Evolutionary conservation across 1,284 basidiomycete genomes (phyloP), one percentile per base, ranked within the genome.

Genomic region (Moesziomyces sp.): DNA sequence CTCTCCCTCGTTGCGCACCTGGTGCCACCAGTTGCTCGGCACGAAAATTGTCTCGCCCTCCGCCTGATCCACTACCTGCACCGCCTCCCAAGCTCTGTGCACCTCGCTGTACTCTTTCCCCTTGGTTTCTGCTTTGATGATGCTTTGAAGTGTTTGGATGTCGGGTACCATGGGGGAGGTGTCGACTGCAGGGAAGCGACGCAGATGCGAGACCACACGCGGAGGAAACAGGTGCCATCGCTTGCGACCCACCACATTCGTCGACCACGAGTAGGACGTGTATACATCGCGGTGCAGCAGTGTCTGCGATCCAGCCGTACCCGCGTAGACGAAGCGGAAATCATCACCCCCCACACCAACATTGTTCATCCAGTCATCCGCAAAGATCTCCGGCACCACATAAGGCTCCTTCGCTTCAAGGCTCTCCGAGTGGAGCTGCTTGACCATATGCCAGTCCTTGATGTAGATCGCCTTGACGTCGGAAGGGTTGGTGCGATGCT

Each of bases 361-460:
- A 48, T 83, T 80, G 71, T 81, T 77, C 76, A 82, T 82, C 80
- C 88, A 89, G 76, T 89, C 88, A 65, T 89, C 88, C 64, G 73
- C 54, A 52, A 88, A 86, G 6, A 87, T 79, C 5, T 78, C 67
- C 0, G 87, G 86, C 0, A 87, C 86, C 5, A 53, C 57, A 65
- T 89, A 89, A 13, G 88, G 84, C 35, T 30, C 21, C 19, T 24
- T 23, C 13, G n/a, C 6, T 1, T 2, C 7, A 2, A 26, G 13
- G 0, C 33, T 0, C 3, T 26, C 84, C 51, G 56, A 79, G 73
- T 19, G 80, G 74, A 74, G 54, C 11, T 76, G 68, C 19, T 71
- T 76, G 11, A 87, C 81, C 0, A 88, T 76, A 79, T 89, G 88
- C 88, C 88, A 89, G 70, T 89, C 88, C 67, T 88, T 88, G 57